Evolutionary conservation across 2,329 filamentous ascomycete genomes (phyloP).

Genomic region (Diatrype stigma): DNA sequence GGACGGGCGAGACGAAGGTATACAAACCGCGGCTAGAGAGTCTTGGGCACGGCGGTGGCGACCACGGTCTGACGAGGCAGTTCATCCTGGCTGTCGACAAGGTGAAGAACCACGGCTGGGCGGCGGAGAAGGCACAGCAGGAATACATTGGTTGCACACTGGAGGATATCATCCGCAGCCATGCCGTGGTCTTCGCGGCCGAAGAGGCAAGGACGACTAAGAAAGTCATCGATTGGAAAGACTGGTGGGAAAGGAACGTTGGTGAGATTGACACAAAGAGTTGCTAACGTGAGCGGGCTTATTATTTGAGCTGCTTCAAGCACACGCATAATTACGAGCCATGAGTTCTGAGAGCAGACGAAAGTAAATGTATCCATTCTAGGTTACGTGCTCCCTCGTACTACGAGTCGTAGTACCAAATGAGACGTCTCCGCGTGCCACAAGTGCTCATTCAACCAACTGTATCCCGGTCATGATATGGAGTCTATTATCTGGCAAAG

Average conservation of each 20-base stretch:
- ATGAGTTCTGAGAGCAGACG: no score
- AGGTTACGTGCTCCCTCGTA: no score
- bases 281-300: neutral
- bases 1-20: conserved; percentile 48
- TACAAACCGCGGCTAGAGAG: conserved; percentile 58
- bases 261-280: conserved; percentile 13
- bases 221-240: conserved; percentile 68
- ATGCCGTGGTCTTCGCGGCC: conserved; percentile 90
- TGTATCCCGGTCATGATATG: no score
- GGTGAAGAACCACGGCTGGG: conserved; percentile 67
- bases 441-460: no score
- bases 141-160: conserved; percentile 75
- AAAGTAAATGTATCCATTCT: no score
- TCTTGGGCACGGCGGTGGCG: conserved; percentile 69
- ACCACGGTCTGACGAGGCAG: conserved; percentile 73
- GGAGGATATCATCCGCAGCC: conserved; percentile 83
- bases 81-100: conserved; percentile 79
- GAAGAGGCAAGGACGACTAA: conserved; percentile 74
- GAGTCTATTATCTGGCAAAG: no score
- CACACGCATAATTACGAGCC: no score
- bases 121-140: conserved; percentile 66
- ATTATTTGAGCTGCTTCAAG: neutral
- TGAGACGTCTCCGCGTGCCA: no score
- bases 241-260: conserved; percentile 68
- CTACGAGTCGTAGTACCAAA: no score